These are phyloP conservation scores for Rhizopogon sp. DNA, from an alignment of 768 basidiomycete genomes.

Conservation along the genomic window DNA sequence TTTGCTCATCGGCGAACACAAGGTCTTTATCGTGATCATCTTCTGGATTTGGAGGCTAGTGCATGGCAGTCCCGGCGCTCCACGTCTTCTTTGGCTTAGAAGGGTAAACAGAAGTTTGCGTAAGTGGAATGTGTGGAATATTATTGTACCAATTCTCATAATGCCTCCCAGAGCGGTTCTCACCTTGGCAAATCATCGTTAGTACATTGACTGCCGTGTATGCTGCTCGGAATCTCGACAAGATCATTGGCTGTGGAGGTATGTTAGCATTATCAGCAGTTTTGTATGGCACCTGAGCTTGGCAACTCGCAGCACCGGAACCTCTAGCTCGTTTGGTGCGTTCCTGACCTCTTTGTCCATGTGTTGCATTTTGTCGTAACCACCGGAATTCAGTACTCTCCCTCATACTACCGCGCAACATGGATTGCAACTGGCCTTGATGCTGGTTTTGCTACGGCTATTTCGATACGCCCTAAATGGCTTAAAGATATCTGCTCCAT, in stretches of 20 bases:
- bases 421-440: constrained; percentile 95
- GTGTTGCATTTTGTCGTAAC: constrained; percentile 3
- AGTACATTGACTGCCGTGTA: constrained; percentile 84
- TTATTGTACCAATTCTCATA: not conserved
- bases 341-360: constrained; percentile 6
- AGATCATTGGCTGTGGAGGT: constrained; percentile 80
- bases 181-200: constrained; percentile 94
- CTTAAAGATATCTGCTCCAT: constrained; percentile 82
- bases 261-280: constrained; percentile 2
- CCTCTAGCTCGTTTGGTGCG: constrained; percentile 83
- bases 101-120: constrained; percentile 54
- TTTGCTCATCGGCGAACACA: constrained; percentile 3
- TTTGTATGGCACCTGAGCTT: not conserved
- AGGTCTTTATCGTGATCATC: constrained; percentile 88
- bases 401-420: constrained; percentile 92
- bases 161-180: constrained; percentile 58
- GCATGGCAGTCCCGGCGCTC: constrained; percentile 58
- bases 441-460: constrained; percentile 94
- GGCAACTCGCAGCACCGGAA: constrained; percentile 67
- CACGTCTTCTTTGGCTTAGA: constrained; percentile 62
- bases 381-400: constrained; percentile 60
- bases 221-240: constrained; percentile 78
- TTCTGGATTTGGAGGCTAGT: constrained; percentile 88
- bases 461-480: constrained; percentile 90
- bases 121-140: constrained; percentile 28